Evolutionary conservation across 345 rosid genomes (phyloP).

Genomic region (Mercurialis annua): DNA sequence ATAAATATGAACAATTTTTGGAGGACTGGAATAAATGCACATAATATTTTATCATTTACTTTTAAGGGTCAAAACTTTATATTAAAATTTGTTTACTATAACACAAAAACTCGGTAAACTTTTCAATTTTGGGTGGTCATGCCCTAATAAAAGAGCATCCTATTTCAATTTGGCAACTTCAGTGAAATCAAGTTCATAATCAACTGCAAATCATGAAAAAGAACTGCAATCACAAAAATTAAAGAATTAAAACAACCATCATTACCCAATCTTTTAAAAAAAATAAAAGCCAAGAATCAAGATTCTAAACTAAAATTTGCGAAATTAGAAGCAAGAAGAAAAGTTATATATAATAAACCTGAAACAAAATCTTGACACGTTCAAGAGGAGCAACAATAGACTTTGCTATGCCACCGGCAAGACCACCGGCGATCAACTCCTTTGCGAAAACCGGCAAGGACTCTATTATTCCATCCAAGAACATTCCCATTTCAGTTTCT

Average conservation of each 20-base stretch:
- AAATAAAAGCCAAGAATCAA: not conserved
- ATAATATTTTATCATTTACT: no score
- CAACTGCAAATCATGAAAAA: constrained; percentile 9
- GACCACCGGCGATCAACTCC: constrained; percentile 87
- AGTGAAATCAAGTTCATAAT: constrained; percentile 14
- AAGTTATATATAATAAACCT: constrained; percentile 47
- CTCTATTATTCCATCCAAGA: constrained; percentile 49
- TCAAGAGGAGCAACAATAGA: constrained; percentile 88
- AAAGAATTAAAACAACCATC: not conserved
- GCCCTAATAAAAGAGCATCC: constrained; percentile 1
- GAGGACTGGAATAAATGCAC: no score
- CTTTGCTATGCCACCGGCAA: constrained; percentile 87
- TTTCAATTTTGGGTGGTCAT: no score
- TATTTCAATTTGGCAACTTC: not conserved
- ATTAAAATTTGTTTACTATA: no score
- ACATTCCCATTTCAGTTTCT: constrained; percentile 42
- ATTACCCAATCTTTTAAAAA: not conserved
- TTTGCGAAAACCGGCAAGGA: constrained; percentile 74
- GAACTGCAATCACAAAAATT: not conserved
- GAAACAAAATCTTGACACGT: constrained; percentile 88
- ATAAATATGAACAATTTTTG: no score
- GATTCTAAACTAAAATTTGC: not conserved
- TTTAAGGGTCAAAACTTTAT: no score
- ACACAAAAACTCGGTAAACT: no score
- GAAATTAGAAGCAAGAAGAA: not conserved